Conservation (phyloP, 768 basidiomycete genomes). For the Termitomyces eurrhizus region DNA sequence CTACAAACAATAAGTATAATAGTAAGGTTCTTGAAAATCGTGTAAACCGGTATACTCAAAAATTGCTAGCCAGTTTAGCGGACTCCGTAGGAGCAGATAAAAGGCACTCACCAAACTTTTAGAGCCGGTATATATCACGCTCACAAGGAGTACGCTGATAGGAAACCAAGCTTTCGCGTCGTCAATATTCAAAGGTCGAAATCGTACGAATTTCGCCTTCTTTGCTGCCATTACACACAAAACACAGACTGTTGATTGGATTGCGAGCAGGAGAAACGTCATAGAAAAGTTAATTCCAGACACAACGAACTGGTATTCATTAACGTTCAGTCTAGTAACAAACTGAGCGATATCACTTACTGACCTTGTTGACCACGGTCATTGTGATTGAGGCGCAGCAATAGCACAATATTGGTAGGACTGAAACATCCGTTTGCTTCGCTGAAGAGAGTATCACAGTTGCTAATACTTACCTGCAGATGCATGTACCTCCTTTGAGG, state of each 20-base stretch:
- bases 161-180: conserved; percentile 96
- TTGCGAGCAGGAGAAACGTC: conserved; percentile 91
- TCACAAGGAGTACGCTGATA: conserved; percentile 86
- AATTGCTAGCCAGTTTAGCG: conserved; percentile 68
- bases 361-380: conserved; percentile 95
- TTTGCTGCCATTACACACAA: conserved; percentile 73
- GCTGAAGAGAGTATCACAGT: not conserved
- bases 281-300: conserved; percentile 92
- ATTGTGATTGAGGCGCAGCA: conserved; percentile 92
- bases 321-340: not conserved
- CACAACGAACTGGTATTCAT: conserved; percentile 73
- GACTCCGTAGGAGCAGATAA: conserved; percentile 10
- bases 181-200: conserved; percentile 75
- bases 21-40: conserved; percentile 99
- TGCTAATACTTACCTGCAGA: conserved; percentile 22
- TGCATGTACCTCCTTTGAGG: conserved; percentile 21
- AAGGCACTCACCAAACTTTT: conserved; percentile 81
- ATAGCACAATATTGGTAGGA: conserved; percentile 81
- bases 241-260: conserved; percentile 88
- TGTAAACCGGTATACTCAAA: conserved; percentile 95
- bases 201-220: conserved; percentile 72
- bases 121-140: conserved; percentile 96
- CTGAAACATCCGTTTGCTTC: conserved; percentile 29
- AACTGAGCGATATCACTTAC: conserved; percentile 11
- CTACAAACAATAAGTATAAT: conserved; percentile 90